Evolutionary conservation across 495 filamentous ascomycete species (phyloP), one percentile per base, ranked within the genome.

Genomic region (Penicillium egyptiacum): DNA sequence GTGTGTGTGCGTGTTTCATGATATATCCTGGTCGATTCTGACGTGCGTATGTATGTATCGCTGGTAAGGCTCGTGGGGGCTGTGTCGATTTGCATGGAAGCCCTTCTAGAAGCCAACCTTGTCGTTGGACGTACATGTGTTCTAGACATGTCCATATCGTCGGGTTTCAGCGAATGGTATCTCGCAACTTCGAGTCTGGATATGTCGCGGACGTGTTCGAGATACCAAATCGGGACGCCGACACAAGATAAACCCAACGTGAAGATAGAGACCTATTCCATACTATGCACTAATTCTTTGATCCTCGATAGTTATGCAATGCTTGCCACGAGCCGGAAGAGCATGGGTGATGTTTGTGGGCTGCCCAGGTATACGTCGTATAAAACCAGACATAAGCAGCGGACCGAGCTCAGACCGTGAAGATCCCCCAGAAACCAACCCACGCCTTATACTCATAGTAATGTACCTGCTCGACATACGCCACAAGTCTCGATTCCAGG

Each of bases 21-120:
- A 45, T 55, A 43, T 53, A 55, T 31, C 41, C 52, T 20, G 30
- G 52, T 46, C n/a, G 40, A n/a, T 35, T 53, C 4, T 25, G 30
- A 9, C 2, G 14, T 44, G 28, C 25, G 7, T 41, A 1, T 42
- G 11, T 43, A n/a, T 12, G 12, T 41, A 4, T 52, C 30, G 6
- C 23, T 14, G 14, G 22, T 26, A 42, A 50, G 28, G 30, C 30
- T 23, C 14, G 23, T 5, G 37, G 22, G 50, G 16, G 5, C 7
- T 28, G 23, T 26, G 16, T 11, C 23, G 8, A 42, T 25, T 40
- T 53, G 35, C 48, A 35, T 42, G 23, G 22, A 41, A 28, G 10
- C 0, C 19, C 2, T 52, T 41, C 50, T 41, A 40, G 50, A 52
- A 42, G 6, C 12, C 37, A 22, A 17, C 14, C 33, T 42, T 30